Conservation (phyloP, 768 basidiomycete genomes). For the Rickenella mellea region DNA sequence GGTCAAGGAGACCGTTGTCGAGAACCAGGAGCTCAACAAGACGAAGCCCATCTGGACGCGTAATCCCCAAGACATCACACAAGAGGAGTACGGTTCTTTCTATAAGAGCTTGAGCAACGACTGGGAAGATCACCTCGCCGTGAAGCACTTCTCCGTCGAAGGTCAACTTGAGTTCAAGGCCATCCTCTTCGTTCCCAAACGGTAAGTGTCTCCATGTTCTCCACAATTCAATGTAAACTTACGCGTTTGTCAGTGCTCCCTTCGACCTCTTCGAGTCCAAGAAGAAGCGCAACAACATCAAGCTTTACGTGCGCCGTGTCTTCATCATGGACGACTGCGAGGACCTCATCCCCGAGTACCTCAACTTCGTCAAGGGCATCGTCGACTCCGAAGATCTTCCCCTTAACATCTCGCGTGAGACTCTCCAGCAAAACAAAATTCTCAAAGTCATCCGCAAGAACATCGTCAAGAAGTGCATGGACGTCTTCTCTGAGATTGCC, state of each 20-base stretch:
- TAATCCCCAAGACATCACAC: conserved; percentile 87
- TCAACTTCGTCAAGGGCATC: conserved; percentile 99
- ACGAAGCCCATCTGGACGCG: conserved; percentile 99
- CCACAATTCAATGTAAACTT: conserved; percentile 2
- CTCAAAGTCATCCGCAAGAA: conserved; percentile 99
- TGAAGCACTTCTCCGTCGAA: conserved; percentile 99
- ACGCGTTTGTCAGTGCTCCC: conserved; percentile 55
- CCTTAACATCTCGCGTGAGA: conserved; percentile 99
- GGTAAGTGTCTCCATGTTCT: conserved; percentile 36
- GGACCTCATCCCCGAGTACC: conserved; percentile 98
- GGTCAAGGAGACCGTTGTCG: conserved; percentile 78
- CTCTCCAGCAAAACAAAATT: conserved; percentile 99
- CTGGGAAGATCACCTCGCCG: conserved; percentile 99
- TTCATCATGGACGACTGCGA: conserved; percentile 99
- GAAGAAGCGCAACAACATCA: conserved; percentile 99
- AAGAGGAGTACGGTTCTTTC: conserved; percentile 91
- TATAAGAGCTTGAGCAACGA: conserved; percentile 99
- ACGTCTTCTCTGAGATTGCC: conserved; percentile 89
- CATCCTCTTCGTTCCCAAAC: conserved; percentile 94
- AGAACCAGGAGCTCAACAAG: conserved; percentile 99
- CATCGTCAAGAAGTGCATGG: conserved; percentile 96
- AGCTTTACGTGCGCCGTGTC: conserved; percentile 99
- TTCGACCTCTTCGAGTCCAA: conserved; percentile 99
- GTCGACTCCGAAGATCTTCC: conserved; percentile 99
- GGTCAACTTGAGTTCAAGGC: conserved; percentile 99